Evolutionary conservation across 495 filamentous ascomycete genomes (phyloP).

Genomic region (Cladorrhinum samala): DNA sequence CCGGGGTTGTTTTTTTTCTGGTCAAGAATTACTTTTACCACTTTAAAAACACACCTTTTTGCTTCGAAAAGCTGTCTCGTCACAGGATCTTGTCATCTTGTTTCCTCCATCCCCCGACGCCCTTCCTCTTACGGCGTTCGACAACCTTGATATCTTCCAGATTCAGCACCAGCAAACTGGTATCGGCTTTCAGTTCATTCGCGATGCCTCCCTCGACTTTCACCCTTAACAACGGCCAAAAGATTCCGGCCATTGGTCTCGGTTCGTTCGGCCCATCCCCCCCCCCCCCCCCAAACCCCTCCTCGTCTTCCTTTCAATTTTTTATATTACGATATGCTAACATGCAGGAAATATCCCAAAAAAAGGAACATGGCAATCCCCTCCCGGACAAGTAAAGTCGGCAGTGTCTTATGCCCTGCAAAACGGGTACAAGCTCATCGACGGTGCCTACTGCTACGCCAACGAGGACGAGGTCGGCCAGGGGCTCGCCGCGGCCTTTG

Average conservation of each 20-base stretch:
- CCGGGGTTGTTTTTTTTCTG: too few relatives aligned
- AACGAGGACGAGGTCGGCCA: conserved; percentile 54
- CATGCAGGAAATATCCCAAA: too few relatives aligned
- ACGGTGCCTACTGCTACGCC: conserved; percentile 53
- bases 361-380: conserved; percentile 69
- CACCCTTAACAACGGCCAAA: conserved; percentile 69
- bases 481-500: conserved; percentile 58
- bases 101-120: too few relatives aligned
- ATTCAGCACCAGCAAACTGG: not conserved
- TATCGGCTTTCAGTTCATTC: not conserved
- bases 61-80: not conserved
- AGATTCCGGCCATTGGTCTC: conserved; percentile 70
- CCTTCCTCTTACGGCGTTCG: too few relatives aligned
- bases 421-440: conserved; percentile 59
- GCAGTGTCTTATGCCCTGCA: conserved; percentile 53
- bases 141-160: too few relatives aligned
- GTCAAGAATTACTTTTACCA: not conserved
- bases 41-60: too few relatives aligned
- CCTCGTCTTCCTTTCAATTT: too few relatives aligned
- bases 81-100: too few relatives aligned
- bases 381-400: conserved; percentile 51
- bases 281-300: not conserved
- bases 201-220: conserved; percentile 48
- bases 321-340: too few relatives aligned
- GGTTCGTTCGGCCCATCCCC: conserved; percentile 41